Evolutionary conservation across 2,329 filamentous ascomycete genomes (phyloP), one percentile per base, ranked within the genome.

Genomic region (Cadophora sp.): DNA sequence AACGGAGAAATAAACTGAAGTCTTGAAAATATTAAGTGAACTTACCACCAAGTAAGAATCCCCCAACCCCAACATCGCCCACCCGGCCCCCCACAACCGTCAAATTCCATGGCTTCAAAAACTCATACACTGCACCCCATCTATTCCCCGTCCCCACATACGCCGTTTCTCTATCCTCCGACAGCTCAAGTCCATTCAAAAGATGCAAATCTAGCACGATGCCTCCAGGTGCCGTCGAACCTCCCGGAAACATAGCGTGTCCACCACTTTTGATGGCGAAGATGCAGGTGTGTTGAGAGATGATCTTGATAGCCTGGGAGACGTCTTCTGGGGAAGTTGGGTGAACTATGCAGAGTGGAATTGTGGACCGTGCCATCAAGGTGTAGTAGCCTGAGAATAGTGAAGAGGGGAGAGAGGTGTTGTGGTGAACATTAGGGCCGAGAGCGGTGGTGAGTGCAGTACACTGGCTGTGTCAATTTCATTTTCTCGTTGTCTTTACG

Each of bases 201-300:
- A 64, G 66, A 37, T 31, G 51, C 48, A 71, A n/a, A 64, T 71
- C 67, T 51, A 72, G 58, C 9, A 85, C 74, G 1, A 84, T 79
- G 0, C 84, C 84, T 1, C 79, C 82, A 9, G 81, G 74, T 56
- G 84, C 81, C 69, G 82, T 88, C 0, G 85, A 80, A 43, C 82
- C 83, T 67, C 83, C 82, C n/a, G 83, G 80, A 72, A 87, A 86
- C 6, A 84, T 83, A 60, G 83, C 84, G 76, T 89, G 86, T 0
- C 87, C 87, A 19, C 86, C 86, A 5, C 83, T 84, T 70, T 86
- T 86, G 71, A 86, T 76, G 9, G 86, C 86, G 72, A 71, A 71
- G 8, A 24, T 31, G 50, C 67, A 69, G 3, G 37, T 7, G 24
- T 63, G 51, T 2, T 29, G 12, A 7, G 37, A 48, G 40, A 64